A percentile compares a stretch with the other conserved stretches of the same genome.
Evolutionary conservation across 805 yeast genomes (phyloP).

Genomic region (Yamadazyma olivae): DNA sequence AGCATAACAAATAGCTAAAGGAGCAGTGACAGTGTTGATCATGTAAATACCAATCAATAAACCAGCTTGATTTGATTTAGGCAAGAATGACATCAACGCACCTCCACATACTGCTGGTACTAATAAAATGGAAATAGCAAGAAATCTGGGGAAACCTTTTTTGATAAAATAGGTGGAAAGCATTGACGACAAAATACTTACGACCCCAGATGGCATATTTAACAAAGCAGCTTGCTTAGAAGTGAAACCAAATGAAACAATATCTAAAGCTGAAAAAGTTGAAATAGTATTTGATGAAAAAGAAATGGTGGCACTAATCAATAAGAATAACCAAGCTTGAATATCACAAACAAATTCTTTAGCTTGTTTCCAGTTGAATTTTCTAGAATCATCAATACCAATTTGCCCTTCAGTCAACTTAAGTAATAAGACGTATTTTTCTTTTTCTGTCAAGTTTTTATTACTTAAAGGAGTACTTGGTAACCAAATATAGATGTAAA

Average conservation of each 20-base stretch:
- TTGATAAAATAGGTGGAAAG: slow-evolving; percentile 18
- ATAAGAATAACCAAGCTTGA: slow-evolving; percentile 17
- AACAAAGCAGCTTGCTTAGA: slow-evolving; percentile 18
- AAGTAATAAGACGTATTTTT: slow-evolving; percentile 15
- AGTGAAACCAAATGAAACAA: slow-evolving; percentile 18
- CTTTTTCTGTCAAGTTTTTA: slow-evolving; percentile 16
- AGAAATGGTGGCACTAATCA: slow-evolving; percentile 17
- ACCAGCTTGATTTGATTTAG: slow-evolving; percentile 22
- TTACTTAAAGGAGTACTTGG: slow-evolving; percentile 18
- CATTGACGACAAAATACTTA: slow-evolving; percentile 16
- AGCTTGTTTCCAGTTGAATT: slow-evolving; percentile 14
- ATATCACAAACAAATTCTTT: slow-evolving; percentile 15
- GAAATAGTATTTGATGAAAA: slow-evolving; percentile 20
- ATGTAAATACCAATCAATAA: slow-evolving; percentile 23
- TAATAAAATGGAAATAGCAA: slow-evolving; percentile 15
- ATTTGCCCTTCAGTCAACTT: slow-evolving; percentile 15
- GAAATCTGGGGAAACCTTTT: slow-evolving; percentile 16
- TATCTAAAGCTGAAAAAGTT: slow-evolving; percentile 16
- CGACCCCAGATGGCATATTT: slow-evolving; percentile 21
- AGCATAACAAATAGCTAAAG: slow-evolving; percentile 12
- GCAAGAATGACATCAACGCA: slow-evolving; percentile 17
- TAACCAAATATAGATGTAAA: slow-evolving; percentile 14
- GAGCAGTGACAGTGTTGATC: slow-evolving; percentile 13
- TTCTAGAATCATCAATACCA: slow-evolving; percentile 13
- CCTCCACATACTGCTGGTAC: slow-evolving; percentile 20